Conservation (phyloP, 495 filamentous ascomycete genomes). For the Penicillium dipodomyicola region DNA sequence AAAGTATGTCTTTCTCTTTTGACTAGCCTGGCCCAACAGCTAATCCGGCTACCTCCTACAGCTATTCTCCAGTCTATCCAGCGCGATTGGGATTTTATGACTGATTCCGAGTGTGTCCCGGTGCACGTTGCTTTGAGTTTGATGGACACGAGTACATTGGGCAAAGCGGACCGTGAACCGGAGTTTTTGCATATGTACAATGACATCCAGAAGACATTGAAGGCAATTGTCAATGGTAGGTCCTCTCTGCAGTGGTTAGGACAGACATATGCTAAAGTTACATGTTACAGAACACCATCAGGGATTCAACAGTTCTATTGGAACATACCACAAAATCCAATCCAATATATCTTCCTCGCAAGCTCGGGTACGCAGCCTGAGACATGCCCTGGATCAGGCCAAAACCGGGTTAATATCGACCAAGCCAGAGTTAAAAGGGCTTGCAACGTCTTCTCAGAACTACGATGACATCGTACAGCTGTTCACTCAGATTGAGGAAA, state of each 20-base stretch:
- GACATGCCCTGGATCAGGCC: constrained; percentile 76
- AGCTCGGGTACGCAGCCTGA: constrained; percentile 74
- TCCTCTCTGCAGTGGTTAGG: neutral
- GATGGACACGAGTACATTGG: constrained; percentile 90
- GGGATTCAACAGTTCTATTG: constrained; percentile 98
- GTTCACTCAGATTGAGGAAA: constrained; percentile 78
- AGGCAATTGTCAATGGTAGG: constrained; percentile 83
- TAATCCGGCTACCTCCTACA: constrained; percentile 16
- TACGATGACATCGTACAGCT: constrained; percentile 90
- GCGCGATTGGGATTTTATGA: constrained; percentile 88
- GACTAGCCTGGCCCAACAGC: neutral
- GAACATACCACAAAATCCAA: constrained; percentile 98
- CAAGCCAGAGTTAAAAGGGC: constrained; percentile 85
- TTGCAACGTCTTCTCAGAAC: constrained; percentile 79
- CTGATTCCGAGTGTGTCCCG: constrained; percentile 79
- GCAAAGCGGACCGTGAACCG: constrained; percentile 80
- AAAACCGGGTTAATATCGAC: constrained; percentile 79
- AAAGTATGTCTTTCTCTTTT: constrained; percentile 31
- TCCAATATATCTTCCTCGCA: constrained; percentile 88
- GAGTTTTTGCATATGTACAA: constrained; percentile 78
- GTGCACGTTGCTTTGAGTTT: constrained; percentile 90
- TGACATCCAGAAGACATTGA: constrained; percentile 84
- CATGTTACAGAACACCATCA: constrained; percentile 78
- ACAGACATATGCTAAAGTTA: constrained; percentile 8
- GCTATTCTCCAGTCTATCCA: constrained; percentile 72